These are phyloP conservation scores for Mediolabrus comicus DNA, from an alignment of 108 stramenopile species.

Conservation along the genomic window DNA sequence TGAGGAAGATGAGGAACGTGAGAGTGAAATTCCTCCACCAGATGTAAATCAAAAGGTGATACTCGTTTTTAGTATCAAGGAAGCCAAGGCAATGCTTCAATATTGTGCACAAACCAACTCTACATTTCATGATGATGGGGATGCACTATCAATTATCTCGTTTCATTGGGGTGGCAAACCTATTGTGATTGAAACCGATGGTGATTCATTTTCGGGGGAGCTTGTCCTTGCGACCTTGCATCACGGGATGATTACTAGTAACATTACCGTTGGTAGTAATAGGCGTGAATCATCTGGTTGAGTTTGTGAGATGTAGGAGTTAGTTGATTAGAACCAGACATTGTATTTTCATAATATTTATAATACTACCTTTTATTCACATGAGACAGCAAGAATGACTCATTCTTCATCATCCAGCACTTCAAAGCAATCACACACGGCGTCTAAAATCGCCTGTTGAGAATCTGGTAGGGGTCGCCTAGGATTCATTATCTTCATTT, in stretches of 20 bases:
- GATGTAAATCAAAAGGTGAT: slow-evolving; percentile 74
- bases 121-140: slow-evolving; percentile 33
- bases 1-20: slow-evolving; percentile 28
- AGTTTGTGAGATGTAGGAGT: neutral
- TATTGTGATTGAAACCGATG: slow-evolving; percentile 64
- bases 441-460: slow-evolving; percentile 9
- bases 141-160: slow-evolving; percentile 55
- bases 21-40: slow-evolving; percentile 34
- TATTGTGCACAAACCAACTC: slow-evolving; percentile 64
- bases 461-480: slow-evolving; percentile 4
- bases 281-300: slow-evolving; percentile 12
- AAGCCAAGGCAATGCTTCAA: slow-evolving; percentile 78
- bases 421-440: slow-evolving; percentile 11
- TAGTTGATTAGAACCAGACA: neutral
- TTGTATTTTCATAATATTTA: neutral
- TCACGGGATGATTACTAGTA: slow-evolving; percentile 53
- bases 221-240: slow-evolving; percentile 79
- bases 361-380: neutral
- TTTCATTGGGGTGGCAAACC: slow-evolving; percentile 88
- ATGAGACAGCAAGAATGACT: neutral
- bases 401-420: slow-evolving; percentile 3
- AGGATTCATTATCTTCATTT: slow-evolving; percentile 17
- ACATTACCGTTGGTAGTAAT: slow-evolving; percentile 19
- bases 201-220: slow-evolving; percentile 50
- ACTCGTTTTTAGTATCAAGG: slow-evolving; percentile 78